Evolutionary conservation across 2,329 filamentous ascomycete species (phyloP), one percentile per base, ranked within the genome.

Genomic region (Colletotrichum spaethianum): DNA sequence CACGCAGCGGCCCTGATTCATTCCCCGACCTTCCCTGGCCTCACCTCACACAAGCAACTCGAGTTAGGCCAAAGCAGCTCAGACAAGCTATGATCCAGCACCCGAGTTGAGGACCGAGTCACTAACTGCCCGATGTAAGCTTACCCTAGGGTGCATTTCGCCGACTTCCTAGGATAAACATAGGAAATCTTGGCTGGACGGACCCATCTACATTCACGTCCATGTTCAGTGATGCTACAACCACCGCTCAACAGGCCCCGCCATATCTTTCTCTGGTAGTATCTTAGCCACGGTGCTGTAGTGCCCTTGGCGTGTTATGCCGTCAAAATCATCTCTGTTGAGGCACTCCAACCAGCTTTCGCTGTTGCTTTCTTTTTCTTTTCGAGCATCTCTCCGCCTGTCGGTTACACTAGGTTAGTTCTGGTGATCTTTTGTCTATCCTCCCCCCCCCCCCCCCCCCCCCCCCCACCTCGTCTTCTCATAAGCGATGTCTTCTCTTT

Each of bases 391-490:
- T 36, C 52, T 44, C 26, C 31, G 23, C 16, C 23, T 23, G 23
- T 56, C 63, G 48, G 28, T 46, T 26, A 20, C 55, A 38, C 46
- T 20, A 48, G 62, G 23, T 61, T 36, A 44, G 44, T 38, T 33
- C 53, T 36, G 67, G 61, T 36, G 42, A 63, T 72, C 69, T 44
- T 40, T 63, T 28, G 50, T 28, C 56, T 28, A n/a, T 44, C 50
- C 52, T 38, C 52, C 36, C 26, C 52, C 31, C n/a, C 12, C 31
- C 23, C 31, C 18, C 50, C 42, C n/a, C 50, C 52, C 31, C 52
- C 36, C 26, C 52, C 31, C n/a, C 12, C 31, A 48, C 31, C 18
- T 56, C 42, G 26, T 62, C 59, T 69, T 69, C 31, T 57, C 50
- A 50, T 36, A 26, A n/a, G 16, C 44, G n/a, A 46, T 31, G 64